These are phyloP conservation scores for Amesomyces nigricolor DNA, from an alignment of 2,329 filamentous ascomycete species.

Conservation along the genomic window DNA sequence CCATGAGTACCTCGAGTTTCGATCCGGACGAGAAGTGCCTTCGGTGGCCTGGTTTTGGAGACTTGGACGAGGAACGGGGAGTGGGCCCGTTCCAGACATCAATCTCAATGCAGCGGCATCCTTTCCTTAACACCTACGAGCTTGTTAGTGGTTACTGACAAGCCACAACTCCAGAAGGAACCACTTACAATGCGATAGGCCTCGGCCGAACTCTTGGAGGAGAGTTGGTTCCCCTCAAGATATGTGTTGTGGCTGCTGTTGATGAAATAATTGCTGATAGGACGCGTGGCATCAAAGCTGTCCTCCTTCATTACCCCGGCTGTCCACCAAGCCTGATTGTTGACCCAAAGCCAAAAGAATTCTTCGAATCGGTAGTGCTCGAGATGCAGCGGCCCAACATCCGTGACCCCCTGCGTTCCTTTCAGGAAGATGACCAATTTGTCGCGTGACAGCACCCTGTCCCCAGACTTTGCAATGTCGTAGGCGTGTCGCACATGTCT, in stretches of 20 bases:
- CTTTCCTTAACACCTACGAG: constrained; percentile 60
- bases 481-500: constrained; percentile 45
- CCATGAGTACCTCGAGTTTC: constrained; percentile 33
- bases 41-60: constrained; percentile 40
- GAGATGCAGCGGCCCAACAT: constrained; percentile 31
- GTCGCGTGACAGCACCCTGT: constrained; percentile 32
- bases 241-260: constrained; percentile 96
- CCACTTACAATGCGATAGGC: constrained; percentile 67
- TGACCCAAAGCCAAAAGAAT: constrained; percentile 46
- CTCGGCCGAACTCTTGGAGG: constrained; percentile 68
- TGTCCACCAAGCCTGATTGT: constrained; percentile 39
- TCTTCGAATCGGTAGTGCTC: constrained; percentile 43
- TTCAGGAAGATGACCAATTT: constrained; percentile 47
- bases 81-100: constrained; percentile 79
- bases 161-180: not conserved
- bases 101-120: constrained; percentile 88
- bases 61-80: constrained; percentile 36
- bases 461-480: constrained; percentile 36
- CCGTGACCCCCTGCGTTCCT: constrained; percentile 42
- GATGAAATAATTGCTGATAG: constrained; percentile 86
- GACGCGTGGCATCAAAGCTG: constrained; percentile 55
- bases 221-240: constrained; percentile 77
- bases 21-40: constrained; percentile 40
- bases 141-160: constrained; percentile 4
- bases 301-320: constrained; percentile 37